These are phyloP conservation scores for Steccherinum ochraceum DNA, from an alignment of 768 basidiomycete species.

Conservation along the genomic window DNA sequence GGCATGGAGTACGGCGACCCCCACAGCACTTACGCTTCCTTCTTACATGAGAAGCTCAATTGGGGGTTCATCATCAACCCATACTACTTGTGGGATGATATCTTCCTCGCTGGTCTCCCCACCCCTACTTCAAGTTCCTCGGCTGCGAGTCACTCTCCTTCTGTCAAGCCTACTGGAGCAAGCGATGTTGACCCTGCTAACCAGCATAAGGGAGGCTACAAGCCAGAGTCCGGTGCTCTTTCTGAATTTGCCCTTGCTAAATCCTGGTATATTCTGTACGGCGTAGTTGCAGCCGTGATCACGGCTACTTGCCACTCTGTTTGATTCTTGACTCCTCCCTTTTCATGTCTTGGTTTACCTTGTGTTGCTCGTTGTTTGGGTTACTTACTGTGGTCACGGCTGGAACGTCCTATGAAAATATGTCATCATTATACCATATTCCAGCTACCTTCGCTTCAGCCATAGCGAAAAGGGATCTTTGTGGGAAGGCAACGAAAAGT, in stretches of 20 bases:
- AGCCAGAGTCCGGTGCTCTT: not conserved
- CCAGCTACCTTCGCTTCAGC: no score
- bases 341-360: no score
- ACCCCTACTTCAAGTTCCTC: not conserved
- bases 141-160: not conserved
- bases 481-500: no score
- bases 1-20: slow-evolving; percentile 56
- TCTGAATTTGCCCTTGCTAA: not conserved
- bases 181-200: not conserved
- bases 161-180: not conserved
- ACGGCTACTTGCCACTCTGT: no score
- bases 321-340: no score
- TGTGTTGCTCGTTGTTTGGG: no score
- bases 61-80: not conserved
- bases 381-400: no score
- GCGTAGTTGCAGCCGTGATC: not conserved
- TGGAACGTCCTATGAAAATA: no score
- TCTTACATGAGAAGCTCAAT: slow-evolving; percentile 27
- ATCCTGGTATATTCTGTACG: not conserved
- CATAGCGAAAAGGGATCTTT: no score
- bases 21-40: slow-evolving; percentile 46
- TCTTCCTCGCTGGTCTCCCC: not conserved
- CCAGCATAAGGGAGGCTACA: no score
- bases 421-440: no score
- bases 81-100: not conserved